Evolutionary conservation across 495 filamentous ascomycete genomes (phyloP).

Genomic region (Aspergillus baeticus): DNA sequence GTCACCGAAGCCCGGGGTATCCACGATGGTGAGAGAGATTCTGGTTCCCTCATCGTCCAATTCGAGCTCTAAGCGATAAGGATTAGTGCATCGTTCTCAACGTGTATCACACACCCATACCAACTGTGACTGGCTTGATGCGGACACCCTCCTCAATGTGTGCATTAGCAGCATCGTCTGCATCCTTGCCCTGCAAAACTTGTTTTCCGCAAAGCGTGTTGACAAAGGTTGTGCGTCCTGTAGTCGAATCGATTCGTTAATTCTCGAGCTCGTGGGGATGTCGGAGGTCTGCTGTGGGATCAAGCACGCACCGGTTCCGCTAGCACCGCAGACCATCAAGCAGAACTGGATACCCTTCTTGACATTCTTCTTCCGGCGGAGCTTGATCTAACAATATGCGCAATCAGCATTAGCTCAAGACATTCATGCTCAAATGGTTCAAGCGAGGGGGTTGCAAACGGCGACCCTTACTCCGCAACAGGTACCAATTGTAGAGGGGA

Average conservation of each 20-base stretch:
- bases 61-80: slow-evolving; percentile 70
- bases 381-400: slow-evolving; percentile 69
- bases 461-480: neutral
- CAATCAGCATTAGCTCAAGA: slow-evolving; percentile 35
- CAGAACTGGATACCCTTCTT: slow-evolving; percentile 99
- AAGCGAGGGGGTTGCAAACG: slow-evolving; percentile 1
- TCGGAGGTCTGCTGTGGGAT: slow-evolving; percentile 1
- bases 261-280: slow-evolving; percentile 17
- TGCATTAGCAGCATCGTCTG: slow-evolving; percentile 82
- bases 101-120: slow-evolving; percentile 51
- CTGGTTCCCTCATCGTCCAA: slow-evolving; percentile 97
- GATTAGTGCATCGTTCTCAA: neutral
- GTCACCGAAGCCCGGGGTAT: slow-evolving; percentile 97
- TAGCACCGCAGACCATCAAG: slow-evolving; percentile 99
- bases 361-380: slow-evolving; percentile 99
- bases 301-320: slow-evolving; percentile 79
- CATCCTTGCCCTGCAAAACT: slow-evolving; percentile 83
- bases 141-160: slow-evolving; percentile 95
- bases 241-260: slow-evolving; percentile 27
- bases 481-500: slow-evolving; percentile 17
- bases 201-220: slow-evolving; percentile 97
- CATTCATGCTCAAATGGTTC: slow-evolving; percentile 13
- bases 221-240: slow-evolving; percentile 97
- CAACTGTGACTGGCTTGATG: slow-evolving; percentile 98
- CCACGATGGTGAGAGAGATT: slow-evolving; percentile 96